These are phyloP conservation scores for Pyrenula aspistea DNA, from an alignment of 495 filamentous ascomycete species.

Conservation along the genomic window DNA sequence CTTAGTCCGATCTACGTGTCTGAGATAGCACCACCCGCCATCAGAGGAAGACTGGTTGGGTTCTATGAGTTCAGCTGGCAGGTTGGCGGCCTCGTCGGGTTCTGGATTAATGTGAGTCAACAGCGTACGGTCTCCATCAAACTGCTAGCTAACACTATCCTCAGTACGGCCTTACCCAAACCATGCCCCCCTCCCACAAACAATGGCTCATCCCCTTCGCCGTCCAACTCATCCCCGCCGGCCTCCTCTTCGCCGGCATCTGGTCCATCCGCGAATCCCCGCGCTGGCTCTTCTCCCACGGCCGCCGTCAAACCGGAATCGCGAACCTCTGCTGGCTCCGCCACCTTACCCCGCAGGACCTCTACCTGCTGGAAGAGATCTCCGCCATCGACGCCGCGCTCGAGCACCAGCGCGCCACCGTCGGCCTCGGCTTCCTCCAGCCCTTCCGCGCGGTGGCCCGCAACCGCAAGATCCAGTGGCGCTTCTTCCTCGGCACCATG, in stretches of 20 bases:
- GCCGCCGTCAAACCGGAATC: slow-evolving; percentile 38
- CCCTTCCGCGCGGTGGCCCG: slow-evolving; percentile 46
- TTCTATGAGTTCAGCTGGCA: slow-evolving; percentile 67
- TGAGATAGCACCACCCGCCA: slow-evolving; percentile 67
- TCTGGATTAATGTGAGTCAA: slow-evolving; percentile 55
- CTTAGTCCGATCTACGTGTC: slow-evolving; percentile 71
- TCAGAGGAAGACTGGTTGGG: slow-evolving; percentile 66
- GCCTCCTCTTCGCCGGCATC: slow-evolving; percentile 33
- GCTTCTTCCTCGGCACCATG: slow-evolving; percentile 53
- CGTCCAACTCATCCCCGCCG: slow-evolving; percentile 42
- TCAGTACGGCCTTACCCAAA: slow-evolving; percentile 29
- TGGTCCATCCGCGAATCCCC: slow-evolving; percentile 43
- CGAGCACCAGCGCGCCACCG: slow-evolving; percentile 39
- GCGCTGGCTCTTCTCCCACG: slow-evolving; percentile 41
- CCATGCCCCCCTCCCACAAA: slow-evolving; percentile 18
- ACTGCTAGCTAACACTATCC: neutral
- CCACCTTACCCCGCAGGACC: slow-evolving; percentile 41
- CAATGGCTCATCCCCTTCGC: slow-evolving; percentile 49
- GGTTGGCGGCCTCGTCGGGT: slow-evolving; percentile 59
- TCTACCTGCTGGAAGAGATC: slow-evolving; percentile 57
- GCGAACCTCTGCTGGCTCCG: slow-evolving; percentile 53
- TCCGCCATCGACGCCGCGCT: slow-evolving; percentile 45
- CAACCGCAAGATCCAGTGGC: slow-evolving; percentile 37
- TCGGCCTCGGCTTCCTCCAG: slow-evolving; percentile 55
- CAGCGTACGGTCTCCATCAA: too few relatives aligned